These are phyloP conservation scores for Ophiostoma tasmaniense DNA, from an alignment of 2,329 filamentous ascomycete species.

Conservation along the genomic window DNA sequence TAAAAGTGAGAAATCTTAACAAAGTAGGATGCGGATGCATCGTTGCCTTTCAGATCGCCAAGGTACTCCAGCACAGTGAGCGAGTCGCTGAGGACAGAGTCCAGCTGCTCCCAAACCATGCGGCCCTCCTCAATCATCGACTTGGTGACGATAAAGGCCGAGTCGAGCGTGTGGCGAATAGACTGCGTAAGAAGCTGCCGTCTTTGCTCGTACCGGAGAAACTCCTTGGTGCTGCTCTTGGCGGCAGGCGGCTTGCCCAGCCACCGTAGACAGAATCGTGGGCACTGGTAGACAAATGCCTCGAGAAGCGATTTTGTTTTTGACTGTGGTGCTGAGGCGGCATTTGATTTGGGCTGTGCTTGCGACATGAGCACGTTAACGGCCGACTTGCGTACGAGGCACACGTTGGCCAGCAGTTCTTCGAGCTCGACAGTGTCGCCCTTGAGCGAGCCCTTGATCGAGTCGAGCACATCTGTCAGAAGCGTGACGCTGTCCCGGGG, in stretches of 20 bases:
- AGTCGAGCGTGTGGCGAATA: conserved; percentile 51
- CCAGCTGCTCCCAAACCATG: conserved; percentile 46
- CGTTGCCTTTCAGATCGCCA: conserved; percentile 30
- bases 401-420: conserved; percentile 50
- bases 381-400: conserved; percentile 45
- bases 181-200: conserved; percentile 44
- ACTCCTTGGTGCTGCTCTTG: conserved; percentile 46
- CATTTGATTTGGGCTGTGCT: conserved; percentile 13
- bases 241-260: conserved; percentile 48
- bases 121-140: conserved; percentile 39
- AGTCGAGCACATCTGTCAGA: conserved; percentile 41
- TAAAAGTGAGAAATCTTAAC: conserved; percentile 66
- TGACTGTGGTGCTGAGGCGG: conserved; percentile 12
- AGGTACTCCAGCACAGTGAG: conserved; percentile 45
- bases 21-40: conserved; percentile 35
- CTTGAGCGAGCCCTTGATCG: conserved; percentile 50
- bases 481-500: conserved; percentile 32
- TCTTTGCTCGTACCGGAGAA: conserved; percentile 53
- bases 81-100: conserved; percentile 50
- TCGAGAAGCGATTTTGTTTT: conserved; percentile 37
- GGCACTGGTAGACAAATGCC: conserved; percentile 48
- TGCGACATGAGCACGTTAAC: conserved; percentile 37
- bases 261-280: conserved; percentile 53
- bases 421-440: conserved; percentile 53
- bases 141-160: conserved; percentile 49